Evolutionary conservation across 2,329 filamentous ascomycete species (phyloP).

Genomic region (Aspergillus tubingensis): DNA sequence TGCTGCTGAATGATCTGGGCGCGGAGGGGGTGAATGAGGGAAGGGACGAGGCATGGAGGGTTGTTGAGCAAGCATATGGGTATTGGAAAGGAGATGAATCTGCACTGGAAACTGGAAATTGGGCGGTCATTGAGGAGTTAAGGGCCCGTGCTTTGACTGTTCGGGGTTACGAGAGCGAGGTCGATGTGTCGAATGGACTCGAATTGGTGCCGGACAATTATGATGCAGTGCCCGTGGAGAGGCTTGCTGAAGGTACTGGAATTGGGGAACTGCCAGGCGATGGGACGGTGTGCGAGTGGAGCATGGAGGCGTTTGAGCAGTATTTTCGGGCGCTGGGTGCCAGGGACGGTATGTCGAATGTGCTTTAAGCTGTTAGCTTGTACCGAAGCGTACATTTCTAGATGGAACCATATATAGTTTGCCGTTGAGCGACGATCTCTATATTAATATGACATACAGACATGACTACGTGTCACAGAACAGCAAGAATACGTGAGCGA

Average conservation of each 20-base stretch:
- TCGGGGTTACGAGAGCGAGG: not conserved
- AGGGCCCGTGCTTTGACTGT: conserved; percentile 12
- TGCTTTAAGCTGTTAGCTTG: no score
- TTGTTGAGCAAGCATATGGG: conserved; percentile 14
- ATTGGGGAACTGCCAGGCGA: conserved; percentile 14
- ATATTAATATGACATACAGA: no score
- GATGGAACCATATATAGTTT: no score
- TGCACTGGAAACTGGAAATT: conserved; percentile 6
- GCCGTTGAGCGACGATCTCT: no score
- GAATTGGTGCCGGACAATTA: no score
- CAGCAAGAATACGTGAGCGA: no score
- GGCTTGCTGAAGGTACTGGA: not conserved
- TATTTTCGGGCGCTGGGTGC: conserved; percentile 11
- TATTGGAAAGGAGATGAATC: conserved; percentile 14
- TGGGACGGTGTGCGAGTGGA: conserved; percentile 24
- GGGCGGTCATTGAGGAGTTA: conserved; percentile 19
- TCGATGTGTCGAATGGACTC: no score
- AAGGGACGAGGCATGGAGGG: conserved; percentile 9
- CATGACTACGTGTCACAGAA: no score
- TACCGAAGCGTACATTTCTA: no score
- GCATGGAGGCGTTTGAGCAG: conserved; percentile 16
- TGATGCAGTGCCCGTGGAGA: not conserved
- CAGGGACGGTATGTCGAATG: conserved; percentile 14
- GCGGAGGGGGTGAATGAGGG: not conserved
- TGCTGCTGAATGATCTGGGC: conserved; percentile 18